Evolutionary conservation across 768 basidiomycete species (phyloP).

Genomic region (Aureoboletus auriporus): DNA sequence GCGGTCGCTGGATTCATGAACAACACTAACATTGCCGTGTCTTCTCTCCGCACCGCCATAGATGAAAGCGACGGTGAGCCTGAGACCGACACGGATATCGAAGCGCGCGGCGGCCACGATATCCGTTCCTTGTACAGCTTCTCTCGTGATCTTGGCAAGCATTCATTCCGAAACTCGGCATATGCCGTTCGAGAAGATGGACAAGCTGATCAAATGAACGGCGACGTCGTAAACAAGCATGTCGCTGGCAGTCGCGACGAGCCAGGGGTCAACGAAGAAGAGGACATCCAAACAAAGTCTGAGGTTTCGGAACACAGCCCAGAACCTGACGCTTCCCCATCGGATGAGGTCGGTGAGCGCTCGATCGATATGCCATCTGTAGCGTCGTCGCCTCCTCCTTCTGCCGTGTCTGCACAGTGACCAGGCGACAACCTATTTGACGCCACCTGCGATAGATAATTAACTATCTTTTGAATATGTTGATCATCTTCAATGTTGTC

Average conservation of each 20-base stretch:
- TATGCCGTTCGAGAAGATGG: constrained; percentile 24
- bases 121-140: constrained; percentile 33
- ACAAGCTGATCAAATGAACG: constrained; percentile 17
- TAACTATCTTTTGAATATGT: constrained; percentile 30
- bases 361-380: constrained; percentile 23
- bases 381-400: constrained; percentile 28
- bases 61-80: constrained; percentile 33
- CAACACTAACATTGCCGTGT: constrained; percentile 35
- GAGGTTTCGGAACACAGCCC: constrained; percentile 13
- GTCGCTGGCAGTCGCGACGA: constrained; percentile 8
- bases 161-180: constrained; percentile 18
- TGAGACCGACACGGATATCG: constrained; percentile 31
- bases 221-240: constrained; percentile 18
- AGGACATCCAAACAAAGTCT: constrained; percentile 10
- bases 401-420: constrained; percentile 27
- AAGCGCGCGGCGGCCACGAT: constrained; percentile 23
- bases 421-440: not conserved
- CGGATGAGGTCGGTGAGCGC: constrained; percentile 20
- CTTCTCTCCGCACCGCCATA: constrained; percentile 32
- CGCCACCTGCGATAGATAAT: constrained; percentile 22
- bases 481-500: constrained; percentile 30
- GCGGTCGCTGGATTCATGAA: constrained; percentile 27
- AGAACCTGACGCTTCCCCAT: constrained; percentile 18
- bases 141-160: constrained; percentile 28
- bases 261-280: constrained; percentile 6